Base-by-base conservation (phyloP, 2,329 filamentous ascomycete genomes). In the Ustilaginoidea virens region DNA sequence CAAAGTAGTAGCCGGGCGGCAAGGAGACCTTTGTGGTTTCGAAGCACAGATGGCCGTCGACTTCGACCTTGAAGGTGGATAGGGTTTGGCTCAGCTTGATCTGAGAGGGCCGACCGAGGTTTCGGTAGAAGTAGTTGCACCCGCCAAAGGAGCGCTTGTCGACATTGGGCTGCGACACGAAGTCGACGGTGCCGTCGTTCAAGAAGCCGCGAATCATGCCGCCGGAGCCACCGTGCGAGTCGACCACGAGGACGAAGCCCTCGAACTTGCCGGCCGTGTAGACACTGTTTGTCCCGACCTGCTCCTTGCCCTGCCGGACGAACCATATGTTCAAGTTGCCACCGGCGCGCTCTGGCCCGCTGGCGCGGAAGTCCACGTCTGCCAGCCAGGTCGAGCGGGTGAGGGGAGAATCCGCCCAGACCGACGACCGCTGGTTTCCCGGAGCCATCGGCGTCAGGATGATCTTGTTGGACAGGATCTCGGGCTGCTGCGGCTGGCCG, bases 271-370 rank as follows among this genome's bases (percentile, higher is more conserved):
- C 72, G 7, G 78, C 77, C 1, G 80, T 90, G 56, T 94, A 93
- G 41, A 93, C 72, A 53, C 81, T 92, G 38, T 71, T 68, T 15
- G 74, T 67, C 31, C 74, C 76, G 31, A 92, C 61, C 17, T 63
- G 60, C 35, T 64, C 55, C 40, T 69, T 58, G 18, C 80, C 79
- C 35, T 80, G 68, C 42, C 72, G 74, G 29, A 71, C 75, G 46
- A 92, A 82, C 90, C 90, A 98, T 44, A 98, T 66, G 54, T 96
- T 87, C 41, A 98, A 61, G 55, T 92, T 94, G 27, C 90, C 90
- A 33, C 77, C 74, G 28, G 76, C 83, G 41, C 81, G 66, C 48
- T 96, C 90, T 37, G 79, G 77, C 6, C 90, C 90, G 36, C 72
- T 82, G 29, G 76, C 81, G 40, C 90, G 73, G 55, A 98, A 94